Conservation (phyloP, 495 filamentous ascomycete species). For the Zalerion maritima region DNA sequence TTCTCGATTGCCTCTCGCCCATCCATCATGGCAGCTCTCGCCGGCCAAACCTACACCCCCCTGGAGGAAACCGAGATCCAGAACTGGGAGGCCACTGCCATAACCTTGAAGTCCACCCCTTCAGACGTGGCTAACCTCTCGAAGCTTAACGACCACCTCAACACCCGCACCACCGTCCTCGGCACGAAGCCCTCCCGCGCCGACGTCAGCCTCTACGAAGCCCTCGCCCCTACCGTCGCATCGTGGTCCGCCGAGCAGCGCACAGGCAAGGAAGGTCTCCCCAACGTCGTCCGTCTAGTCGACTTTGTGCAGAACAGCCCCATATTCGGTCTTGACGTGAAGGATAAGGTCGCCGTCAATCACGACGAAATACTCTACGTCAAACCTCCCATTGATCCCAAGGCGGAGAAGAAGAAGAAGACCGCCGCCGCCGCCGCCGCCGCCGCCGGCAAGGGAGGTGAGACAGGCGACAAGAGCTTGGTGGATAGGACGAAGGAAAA, state of each 20-base stretch:
- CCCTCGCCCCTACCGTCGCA: slow-evolving; percentile 62
- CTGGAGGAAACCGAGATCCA: slow-evolving; percentile 72
- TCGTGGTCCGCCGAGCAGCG: slow-evolving; percentile 75
- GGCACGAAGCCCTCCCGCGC: slow-evolving; percentile 84
- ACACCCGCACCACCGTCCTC: slow-evolving; percentile 75
- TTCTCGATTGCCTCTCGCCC: slow-evolving; percentile 8
- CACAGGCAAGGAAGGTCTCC: slow-evolving; percentile 78
- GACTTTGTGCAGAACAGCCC: slow-evolving; percentile 90
- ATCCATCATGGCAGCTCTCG: slow-evolving; percentile 46
- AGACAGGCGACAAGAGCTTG: slow-evolving; percentile 25
- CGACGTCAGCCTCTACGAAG: slow-evolving; percentile 73
- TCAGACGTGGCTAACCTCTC: slow-evolving; percentile 54
- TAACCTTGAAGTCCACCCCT: slow-evolving; percentile 45
- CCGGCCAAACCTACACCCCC: slow-evolving; percentile 50
- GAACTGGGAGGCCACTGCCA: slow-evolving; percentile 68
- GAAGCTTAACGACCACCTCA: slow-evolving; percentile 71
- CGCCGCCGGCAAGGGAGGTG: slow-evolving; percentile 24
- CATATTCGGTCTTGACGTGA: slow-evolving; percentile 56
- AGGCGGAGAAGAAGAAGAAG: slow-evolving; percentile 77
- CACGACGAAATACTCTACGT: slow-evolving; percentile 66
- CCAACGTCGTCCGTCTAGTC: slow-evolving; percentile 80
- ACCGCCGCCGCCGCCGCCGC: slow-evolving; percentile 74
- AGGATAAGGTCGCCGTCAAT: slow-evolving; percentile 71
- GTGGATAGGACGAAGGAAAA: slow-evolving; percentile 38
- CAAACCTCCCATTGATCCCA: slow-evolving; percentile 65